Conservation (phyloP, 208 protist species). For the Leishmania amazonensis region DNA sequence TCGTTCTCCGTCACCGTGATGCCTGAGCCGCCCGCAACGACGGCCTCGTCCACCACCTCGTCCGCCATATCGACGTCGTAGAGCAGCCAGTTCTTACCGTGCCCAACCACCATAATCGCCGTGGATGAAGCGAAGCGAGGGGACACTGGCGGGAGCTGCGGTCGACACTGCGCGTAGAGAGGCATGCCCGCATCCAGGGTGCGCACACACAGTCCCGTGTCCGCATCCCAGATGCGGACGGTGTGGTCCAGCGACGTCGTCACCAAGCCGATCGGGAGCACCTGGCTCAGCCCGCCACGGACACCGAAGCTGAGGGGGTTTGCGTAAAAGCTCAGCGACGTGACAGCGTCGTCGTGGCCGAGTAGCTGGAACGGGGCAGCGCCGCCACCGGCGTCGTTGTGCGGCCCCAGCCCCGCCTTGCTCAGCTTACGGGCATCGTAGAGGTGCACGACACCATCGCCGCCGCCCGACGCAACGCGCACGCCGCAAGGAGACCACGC, state of each 20-base stretch:
- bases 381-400: constrained; percentile 15
- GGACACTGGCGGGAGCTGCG: constrained; percentile 6
- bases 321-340: constrained; percentile 68
- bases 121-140: constrained; percentile 4
- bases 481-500: constrained; percentile 83
- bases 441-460: constrained; percentile 70
- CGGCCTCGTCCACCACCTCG: constrained; percentile 26
- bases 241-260: constrained; percentile 84
- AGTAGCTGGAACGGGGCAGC: constrained; percentile 53
- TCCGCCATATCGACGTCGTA: constrained; percentile 43
- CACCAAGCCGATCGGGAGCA: constrained; percentile 60
- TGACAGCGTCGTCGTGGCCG: constrained; percentile 85
- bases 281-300: constrained; percentile 1
- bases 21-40: constrained; percentile 8
- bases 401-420: constrained; percentile 6
- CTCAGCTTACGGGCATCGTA: constrained; percentile 78
- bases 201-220: constrained; percentile 64
- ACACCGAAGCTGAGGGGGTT: constrained; percentile 23
- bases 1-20: constrained; percentile 36
- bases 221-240: constrained; percentile 72
- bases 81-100: constrained; percentile 69
- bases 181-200: constrained; percentile 50
- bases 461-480: constrained; percentile 74
- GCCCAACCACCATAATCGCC: constrained; percentile 34
- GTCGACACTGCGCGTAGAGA: constrained; percentile 67